phyloP scores from a whole-genome alignment of 2,329 filamentous ascomycete species.

The Diplodia corticola region DNA sequence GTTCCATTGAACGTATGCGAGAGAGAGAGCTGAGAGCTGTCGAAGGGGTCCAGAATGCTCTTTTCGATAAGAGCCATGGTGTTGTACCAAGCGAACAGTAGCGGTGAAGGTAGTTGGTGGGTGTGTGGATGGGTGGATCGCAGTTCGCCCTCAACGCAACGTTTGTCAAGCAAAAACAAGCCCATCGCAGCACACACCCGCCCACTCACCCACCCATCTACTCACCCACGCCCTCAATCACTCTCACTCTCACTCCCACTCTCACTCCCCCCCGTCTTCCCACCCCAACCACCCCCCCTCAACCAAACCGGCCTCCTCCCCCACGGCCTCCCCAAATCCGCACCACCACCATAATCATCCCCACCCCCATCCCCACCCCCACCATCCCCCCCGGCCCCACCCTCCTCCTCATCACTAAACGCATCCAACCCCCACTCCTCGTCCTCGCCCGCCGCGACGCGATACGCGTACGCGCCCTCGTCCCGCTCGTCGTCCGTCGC shows the following conservation, averaged over 20 bases:
- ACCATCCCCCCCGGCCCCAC: not conserved
- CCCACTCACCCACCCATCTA: too few relatives aligned
- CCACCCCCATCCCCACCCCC: constrained; percentile 29
- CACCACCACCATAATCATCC: not conserved
- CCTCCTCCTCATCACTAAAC: constrained; percentile 34
- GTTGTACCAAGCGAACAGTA: too few relatives aligned
- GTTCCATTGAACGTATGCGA: too few relatives aligned
- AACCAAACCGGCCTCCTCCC: not conserved
- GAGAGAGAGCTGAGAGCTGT: too few relatives aligned
- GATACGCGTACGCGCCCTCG: constrained; percentile 44
- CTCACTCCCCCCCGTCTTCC: not conserved
- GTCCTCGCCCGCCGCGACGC: constrained; percentile 40
- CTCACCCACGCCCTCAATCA: not conserved
- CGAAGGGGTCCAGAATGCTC: too few relatives aligned
- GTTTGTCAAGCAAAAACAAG: too few relatives aligned
- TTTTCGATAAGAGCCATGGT: too few relatives aligned
- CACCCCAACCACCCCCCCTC: not conserved
- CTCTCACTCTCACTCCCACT: not conserved
- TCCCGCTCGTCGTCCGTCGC: constrained; percentile 68
- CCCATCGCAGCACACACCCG: too few relatives aligned
- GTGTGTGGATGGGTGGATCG: too few relatives aligned
- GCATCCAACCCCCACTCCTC: constrained; percentile 39
- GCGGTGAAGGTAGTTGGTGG: too few relatives aligned
- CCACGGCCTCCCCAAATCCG: not conserved
- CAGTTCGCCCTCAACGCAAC: too few relatives aligned